These are phyloP conservation scores for Elongisporangium anandrum DNA, from an alignment of 352 stramenopile genomes.

Conservation along the genomic window DNA sequence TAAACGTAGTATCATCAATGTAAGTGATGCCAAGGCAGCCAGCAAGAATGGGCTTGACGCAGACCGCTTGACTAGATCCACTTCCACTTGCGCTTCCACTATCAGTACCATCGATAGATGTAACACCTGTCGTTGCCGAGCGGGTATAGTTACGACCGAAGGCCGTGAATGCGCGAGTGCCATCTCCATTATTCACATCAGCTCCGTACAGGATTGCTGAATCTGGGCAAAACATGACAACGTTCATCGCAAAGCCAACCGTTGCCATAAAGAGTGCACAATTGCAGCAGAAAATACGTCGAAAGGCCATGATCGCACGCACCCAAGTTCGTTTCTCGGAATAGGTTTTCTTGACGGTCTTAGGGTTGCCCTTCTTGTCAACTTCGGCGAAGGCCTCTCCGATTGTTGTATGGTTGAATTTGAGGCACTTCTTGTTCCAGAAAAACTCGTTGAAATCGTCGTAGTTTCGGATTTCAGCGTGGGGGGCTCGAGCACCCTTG, in stretches of 20 bases:
- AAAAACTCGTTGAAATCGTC: slow-evolving; percentile 90
- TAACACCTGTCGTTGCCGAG: slow-evolving; percentile 7
- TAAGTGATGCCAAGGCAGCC: slow-evolving; percentile 63
- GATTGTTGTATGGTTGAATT: slow-evolving; percentile 66
- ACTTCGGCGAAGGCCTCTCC: slow-evolving; percentile 62
- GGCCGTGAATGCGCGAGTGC: slow-evolving; percentile 41
- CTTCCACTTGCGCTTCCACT: slow-evolving; percentile 7
- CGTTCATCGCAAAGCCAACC: slow-evolving; percentile 64
- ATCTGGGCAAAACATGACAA: slow-evolving; percentile 77
- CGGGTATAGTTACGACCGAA: slow-evolving; percentile 61
- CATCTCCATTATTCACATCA: slow-evolving; percentile 34
- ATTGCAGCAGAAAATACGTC: slow-evolving; percentile 83
- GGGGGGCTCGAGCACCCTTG: slow-evolving; percentile 62
- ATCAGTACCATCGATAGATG: slow-evolving; percentile 7
- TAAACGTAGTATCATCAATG: slow-evolving; percentile 31
- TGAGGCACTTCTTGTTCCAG: slow-evolving; percentile 84
- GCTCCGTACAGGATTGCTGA: slow-evolving; percentile 69
- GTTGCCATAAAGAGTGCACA: slow-evolving; percentile 63
- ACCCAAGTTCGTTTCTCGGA: slow-evolving; percentile 77
- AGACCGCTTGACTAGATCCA: slow-evolving; percentile 10
- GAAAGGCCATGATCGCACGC: slow-evolving; percentile 71
- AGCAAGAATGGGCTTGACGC: slow-evolving; percentile 62
- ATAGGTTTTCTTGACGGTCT: slow-evolving; percentile 84
- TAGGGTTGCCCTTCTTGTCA: slow-evolving; percentile 79
- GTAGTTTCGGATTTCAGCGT: slow-evolving; percentile 82